Evolutionary conservation across 148 eudicot species (phyloP), one percentile per base, ranked within the genome.

Genomic region (Nepenthes mirabilis): DNA sequence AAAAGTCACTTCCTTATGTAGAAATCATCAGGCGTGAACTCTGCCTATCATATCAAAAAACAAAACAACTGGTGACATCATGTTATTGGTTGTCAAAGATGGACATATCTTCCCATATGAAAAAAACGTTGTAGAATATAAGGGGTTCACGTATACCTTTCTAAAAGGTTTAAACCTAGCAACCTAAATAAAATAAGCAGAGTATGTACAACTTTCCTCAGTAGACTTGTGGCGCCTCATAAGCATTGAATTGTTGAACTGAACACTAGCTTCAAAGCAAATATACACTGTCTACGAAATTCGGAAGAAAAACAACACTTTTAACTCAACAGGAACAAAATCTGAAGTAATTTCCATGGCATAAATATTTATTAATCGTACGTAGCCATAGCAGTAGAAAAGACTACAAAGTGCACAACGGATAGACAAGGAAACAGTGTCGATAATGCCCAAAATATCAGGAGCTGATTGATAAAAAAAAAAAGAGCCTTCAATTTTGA

Each of bases 1-100:
- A 79, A 78, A 69, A 91, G 79, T 51, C 91, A 77, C 69, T 89
- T 93, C 75, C 88, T 75, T 33, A 91, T 73, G 72, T 74, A 81
- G 67, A 93, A 66, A 74, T 88, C 83, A 56, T 74, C 87, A 43
- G 99, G 99, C 71, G 99, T 86, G 65, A 93, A 79, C 69, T 93
- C 82, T 34, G 96, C 99, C 99, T 93, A 66, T 12, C 40, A 73
- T 61, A 6, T 32, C 34, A 59, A 58, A 40, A 59, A 53, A 60
- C 40, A 57, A n/a, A 12, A 11, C 14, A 36, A 36, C 14, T 3
- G 11, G 14, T 60, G 9, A 62, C 48, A 63, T 13, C 33, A 53
- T 36, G 32, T 11, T 40, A 51, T 37, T 52, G 14, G 11, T 60
- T 49, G 11, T 50, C 53, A 2, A 1, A 50, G 6, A 33, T 1